Evolutionary conservation across 495 filamentous ascomycete genomes (phyloP).

Genomic region (Hypoxylon lienhwacheense): DNA sequence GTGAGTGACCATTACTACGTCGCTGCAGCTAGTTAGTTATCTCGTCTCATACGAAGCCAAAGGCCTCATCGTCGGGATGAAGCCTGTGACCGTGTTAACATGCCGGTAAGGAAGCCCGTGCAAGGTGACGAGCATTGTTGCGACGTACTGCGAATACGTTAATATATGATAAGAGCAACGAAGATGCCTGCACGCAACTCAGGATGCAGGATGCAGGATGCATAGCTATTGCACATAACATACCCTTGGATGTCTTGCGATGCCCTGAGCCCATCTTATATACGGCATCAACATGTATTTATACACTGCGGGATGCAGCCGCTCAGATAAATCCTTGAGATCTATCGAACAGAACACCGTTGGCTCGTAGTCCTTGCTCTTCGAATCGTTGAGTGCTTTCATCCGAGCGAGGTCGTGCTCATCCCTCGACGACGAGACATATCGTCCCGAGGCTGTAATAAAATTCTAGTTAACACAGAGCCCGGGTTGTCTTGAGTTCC

Average conservation of each 20-base stretch:
- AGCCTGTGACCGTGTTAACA: background rate
- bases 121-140: background rate
- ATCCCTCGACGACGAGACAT: slow-evolving; percentile 24
- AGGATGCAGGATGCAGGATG: background rate
- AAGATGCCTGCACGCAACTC: no score
- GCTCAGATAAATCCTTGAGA: slow-evolving; percentile 33
- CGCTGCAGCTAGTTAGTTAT: slow-evolving; percentile 44
- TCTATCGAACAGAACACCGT: slow-evolving; percentile 47
- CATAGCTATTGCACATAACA: background rate
- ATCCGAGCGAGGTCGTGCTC: slow-evolving; percentile 45
- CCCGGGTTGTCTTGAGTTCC: slow-evolving; percentile 7
- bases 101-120: background rate
- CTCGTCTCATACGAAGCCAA: background rate
- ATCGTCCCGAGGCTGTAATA: slow-evolving; percentile 9
- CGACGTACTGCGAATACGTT: slow-evolving; percentile 18
- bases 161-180: slow-evolving; percentile 1
- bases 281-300: slow-evolving; percentile 59
- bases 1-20: slow-evolving; percentile 78
- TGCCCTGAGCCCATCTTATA: slow-evolving; percentile 51
- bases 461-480: slow-evolving; percentile 20
- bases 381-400: slow-evolving; percentile 56
- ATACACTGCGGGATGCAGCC: slow-evolving; percentile 42
- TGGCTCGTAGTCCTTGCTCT: slow-evolving; percentile 40
- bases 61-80: background rate
- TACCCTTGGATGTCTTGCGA: slow-evolving; percentile 55